Base-by-base conservation (phyloP, 2,329 filamentous ascomycete genomes). In the Graphium sp. region DNA sequence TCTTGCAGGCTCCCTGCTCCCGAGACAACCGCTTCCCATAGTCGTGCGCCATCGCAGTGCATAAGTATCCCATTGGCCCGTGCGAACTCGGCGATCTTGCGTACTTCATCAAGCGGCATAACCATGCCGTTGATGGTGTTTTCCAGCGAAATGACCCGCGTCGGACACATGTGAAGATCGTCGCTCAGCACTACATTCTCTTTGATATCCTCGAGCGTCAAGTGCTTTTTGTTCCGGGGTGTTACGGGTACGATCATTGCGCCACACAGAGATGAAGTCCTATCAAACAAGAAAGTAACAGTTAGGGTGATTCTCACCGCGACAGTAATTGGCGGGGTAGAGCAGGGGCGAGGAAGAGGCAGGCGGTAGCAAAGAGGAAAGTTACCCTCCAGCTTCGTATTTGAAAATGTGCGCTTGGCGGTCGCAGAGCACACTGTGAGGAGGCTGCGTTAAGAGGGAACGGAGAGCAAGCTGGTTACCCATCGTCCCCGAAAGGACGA, bases 401-500 rank as follows among this genome's bases (percentile, higher is more conserved):
- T 72, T 60, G 32, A 81, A 58, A 33, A 94, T 79, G 46, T 94
- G 87, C 5, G 73, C 68, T 19, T 82, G 67, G 37, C 74, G 60
- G 46, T 94, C 85, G 40, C 78, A 82, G 7, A 94, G 56, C 5
- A 94, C 68, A 6, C 68, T 67, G 47, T 92, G 73, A 0, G 87
- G 87, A 10, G 85, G 84, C 34, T 81, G 76, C 1, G 60, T 66
- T 10, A 94, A 62, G 34, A 89, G 77, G 2, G 79, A 66, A 22
- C 85, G 72, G 23, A 93, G 62, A 1, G 78, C 75, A 12, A 94
- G 60, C 48, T 93, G 84, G 53, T 94, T 94, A 22, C 83, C 84
- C 84, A 93, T 93, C 5, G 85, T 93, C 4, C 87, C 87, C 0
- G 81, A 89, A 34, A 91, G 62, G 31, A 93, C 81, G 30, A 93